phyloP scores from a whole-genome alignment of 2,329 filamentous ascomycete species.

The Coleophoma eucalyptorum region DNA sequence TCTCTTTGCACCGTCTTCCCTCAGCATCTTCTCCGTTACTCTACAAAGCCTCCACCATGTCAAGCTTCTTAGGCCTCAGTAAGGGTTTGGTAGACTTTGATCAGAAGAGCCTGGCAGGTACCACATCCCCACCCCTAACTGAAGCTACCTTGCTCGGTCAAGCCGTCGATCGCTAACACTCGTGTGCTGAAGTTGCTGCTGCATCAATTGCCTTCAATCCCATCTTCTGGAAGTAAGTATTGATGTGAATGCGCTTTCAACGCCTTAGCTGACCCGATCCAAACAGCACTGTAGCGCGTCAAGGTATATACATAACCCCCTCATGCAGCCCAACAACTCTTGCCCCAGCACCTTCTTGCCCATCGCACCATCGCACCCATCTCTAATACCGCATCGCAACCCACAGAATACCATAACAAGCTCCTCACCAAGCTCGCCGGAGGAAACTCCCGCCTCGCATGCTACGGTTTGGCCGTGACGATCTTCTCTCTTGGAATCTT shows the following conservation, averaged over 20 bases:
- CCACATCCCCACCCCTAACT: constrained; percentile 22
- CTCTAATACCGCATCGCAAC: constrained; percentile 2
- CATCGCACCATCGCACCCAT: constrained; percentile 10
- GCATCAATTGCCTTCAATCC: constrained; percentile 89
- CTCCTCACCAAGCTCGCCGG: constrained; percentile 83
- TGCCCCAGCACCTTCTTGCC: constrained; percentile 14
- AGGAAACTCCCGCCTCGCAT: constrained; percentile 73
- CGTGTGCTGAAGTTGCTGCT: constrained; percentile 61
- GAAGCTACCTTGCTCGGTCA: not conserved
- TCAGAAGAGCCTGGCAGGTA: constrained; percentile 65
- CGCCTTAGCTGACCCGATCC: not conserved
- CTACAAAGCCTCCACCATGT: constrained; percentile 15
- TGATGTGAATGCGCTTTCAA: constrained; percentile 6
- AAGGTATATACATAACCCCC: constrained; percentile 49
- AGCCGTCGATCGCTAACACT: constrained; percentile 15
- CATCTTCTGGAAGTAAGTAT: constrained; percentile 96
- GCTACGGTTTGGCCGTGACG: constrained; percentile 81
- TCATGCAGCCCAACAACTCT: constrained; percentile 1
- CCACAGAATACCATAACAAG: constrained; percentile 84
- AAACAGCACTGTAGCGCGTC: constrained; percentile 72
- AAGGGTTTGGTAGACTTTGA: constrained; percentile 52
- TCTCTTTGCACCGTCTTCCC: no score
- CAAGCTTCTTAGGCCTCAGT: constrained; percentile 17
- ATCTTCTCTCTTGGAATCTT: constrained; percentile 92
- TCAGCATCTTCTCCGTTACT: not conserved